Base-by-base conservation (phyloP, 768 basidiomycete species). In the Phanerodontia chrysosporium region DNA sequence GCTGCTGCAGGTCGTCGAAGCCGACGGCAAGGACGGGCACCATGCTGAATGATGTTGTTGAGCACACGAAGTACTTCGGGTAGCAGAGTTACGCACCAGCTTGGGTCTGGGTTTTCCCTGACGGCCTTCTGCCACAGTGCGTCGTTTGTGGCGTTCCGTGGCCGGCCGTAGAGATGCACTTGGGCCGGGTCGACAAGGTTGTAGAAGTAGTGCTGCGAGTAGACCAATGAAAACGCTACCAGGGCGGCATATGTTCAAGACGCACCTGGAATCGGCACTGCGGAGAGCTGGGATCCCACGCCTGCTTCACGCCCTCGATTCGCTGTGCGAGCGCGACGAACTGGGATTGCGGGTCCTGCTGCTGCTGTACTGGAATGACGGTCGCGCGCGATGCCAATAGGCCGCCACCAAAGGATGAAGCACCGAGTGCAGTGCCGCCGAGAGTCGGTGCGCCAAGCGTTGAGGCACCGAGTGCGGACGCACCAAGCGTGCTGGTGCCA, bases 211-310 rank as follows among this genome's bases (percentile, higher is more conserved):
- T 90, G 82, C 91, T 93, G 52, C 57, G 21, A 46, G 21, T 21
- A 45, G 22, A 7, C 32, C 21, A 57, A 14, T 58, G 1, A 28
- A 12, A 48, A 53, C 25, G 8, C 44, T 32, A 39, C n/a, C n/a
- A n/a, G n/a, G n/a, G n/a, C n/a, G n/a, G 14, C 53, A 42, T 35
- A 35, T 35, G 7, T 35, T 35, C 6, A 46, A 9, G 30, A 68
- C 79, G 48, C 60, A 92, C 91, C 75, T 93, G 92, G 71, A 95
- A 95, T 49, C 86, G 80, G 70, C 92, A 92, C 45, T 83, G 78
- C 2, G 84, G 78, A 0, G 85, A 86, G 22, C 71, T 64, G 22
- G 90, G 76, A 66, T 87, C 84, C 90, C 91, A 95, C 3, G 89
- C 85, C 36, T 79, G 75, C 5, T 83, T 78, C 55, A 92, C 79